Base-by-base conservation (phyloP, 768 basidiomycete genomes). In the Aureoboletus auriporus region DNA sequence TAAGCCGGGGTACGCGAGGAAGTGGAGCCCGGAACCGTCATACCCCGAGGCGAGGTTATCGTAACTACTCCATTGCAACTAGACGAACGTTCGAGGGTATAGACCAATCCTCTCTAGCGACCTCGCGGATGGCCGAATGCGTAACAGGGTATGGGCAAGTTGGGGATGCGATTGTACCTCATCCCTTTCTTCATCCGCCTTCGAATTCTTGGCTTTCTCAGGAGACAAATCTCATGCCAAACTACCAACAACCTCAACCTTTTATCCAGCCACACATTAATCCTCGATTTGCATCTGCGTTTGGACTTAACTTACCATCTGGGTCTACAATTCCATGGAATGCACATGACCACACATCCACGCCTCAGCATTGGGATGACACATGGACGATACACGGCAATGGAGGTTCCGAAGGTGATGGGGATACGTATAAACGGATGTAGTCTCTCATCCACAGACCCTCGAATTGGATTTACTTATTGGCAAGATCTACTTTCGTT, bases 221-320 rank as follows among this genome's bases (percentile, higher is more conserved):
- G 2, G 54, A 41, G 29, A 27, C 34, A 20, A 54, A 36, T 30
- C 42, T 36, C 38, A 39, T 51, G 7, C 48, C 56, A 42, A 47
- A 47, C 45, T 63, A 60, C 20, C 39, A 41, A 14, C 66, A 61
- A 39, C 52, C 59, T 28, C 66, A 61, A 39, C 52, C 59, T 29
- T 61, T 72, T 60, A 72, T 89, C n/a, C 86, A 89, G 54, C 89
- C 89, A 6, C 89, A 91, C 59, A 90, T 91, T 50, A 90, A 91
- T 57, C 89, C 89, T 8, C 76, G 83, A 10, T 90, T 91, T 65
- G 85, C 86, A 12, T 76, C 79, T 29, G 69, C 70, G 27, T 85
- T 88, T 53, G 84, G 81, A 23, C 63, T 82, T 48, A 69, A 73
- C 42, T 42, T 65, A 69, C 49, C 57, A 43, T 16, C 63, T 20